These are phyloP conservation scores for Termitomyces sp. DNA, from an alignment of 768 basidiomycete genomes.

Conservation along the genomic window DNA sequence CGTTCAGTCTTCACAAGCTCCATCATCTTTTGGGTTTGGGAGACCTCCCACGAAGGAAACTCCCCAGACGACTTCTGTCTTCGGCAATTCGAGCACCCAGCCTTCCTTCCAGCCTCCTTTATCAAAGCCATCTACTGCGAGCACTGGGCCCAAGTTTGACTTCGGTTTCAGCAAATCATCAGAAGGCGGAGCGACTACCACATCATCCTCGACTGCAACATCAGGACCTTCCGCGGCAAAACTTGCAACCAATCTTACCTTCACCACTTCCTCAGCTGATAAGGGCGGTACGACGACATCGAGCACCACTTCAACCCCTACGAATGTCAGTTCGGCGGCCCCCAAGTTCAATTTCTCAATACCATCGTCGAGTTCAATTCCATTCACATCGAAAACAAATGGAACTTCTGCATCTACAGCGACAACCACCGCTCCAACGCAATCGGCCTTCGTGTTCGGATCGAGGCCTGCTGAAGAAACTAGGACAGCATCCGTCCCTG, in stretches of 20 bases:
- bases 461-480: background rate
- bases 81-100: slow-evolving; percentile 15
- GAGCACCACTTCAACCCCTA: background rate
- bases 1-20: slow-evolving; percentile 2
- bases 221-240: slow-evolving; percentile 18
- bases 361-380: slow-evolving; percentile 1
- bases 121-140: slow-evolving; percentile 16
- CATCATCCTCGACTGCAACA: slow-evolving; percentile 16
- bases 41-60: slow-evolving; percentile 14
- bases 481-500: background rate
- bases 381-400: slow-evolving; percentile 3
- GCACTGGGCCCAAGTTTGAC: slow-evolving; percentile 29
- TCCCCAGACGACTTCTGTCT: slow-evolving; percentile 16
- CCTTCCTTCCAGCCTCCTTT: slow-evolving; percentile 15
- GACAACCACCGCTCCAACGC: background rate
- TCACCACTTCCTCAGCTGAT: slow-evolving; percentile 11
- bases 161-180: slow-evolving; percentile 24
- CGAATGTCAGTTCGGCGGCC: background rate
- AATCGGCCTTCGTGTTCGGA: slow-evolving; percentile 1
- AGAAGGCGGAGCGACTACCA: slow-evolving; percentile 5
- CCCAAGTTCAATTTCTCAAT: slow-evolving; percentile 14
- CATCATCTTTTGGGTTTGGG: slow-evolving; percentile 15
- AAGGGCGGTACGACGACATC: slow-evolving; percentile 2
- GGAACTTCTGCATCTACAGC: background rate
- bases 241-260: slow-evolving; percentile 17